phyloP scores from a whole-genome alignment of 2,329 filamentous ascomycete species.

The Drechslerella coelobrocha region DNA sequence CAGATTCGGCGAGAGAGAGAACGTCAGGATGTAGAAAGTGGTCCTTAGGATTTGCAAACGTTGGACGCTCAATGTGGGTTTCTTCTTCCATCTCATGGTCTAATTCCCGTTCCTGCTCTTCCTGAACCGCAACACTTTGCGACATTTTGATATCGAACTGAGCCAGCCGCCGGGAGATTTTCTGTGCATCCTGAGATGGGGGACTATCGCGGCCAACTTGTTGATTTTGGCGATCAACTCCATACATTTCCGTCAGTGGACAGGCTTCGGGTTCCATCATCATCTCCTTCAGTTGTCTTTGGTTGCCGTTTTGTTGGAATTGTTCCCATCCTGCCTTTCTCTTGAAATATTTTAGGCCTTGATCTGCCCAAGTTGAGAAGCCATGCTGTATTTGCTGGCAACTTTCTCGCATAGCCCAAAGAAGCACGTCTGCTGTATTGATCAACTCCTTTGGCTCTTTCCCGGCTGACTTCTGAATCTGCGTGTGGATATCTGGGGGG shows the following conservation, averaged over 20 bases:
- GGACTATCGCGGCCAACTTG: not conserved
- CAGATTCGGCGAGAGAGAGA: constrained; percentile 26
- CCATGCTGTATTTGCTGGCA: constrained; percentile 62
- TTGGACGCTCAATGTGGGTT: constrained; percentile 64
- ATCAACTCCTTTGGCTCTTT: constrained; percentile 55
- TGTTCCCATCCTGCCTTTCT: constrained; percentile 40
- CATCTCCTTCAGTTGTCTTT: constrained; percentile 63
- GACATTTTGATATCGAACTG: constrained; percentile 13
- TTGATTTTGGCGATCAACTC: not conserved
- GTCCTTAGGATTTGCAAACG: constrained; percentile 51
- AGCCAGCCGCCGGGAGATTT: constrained; percentile 58
- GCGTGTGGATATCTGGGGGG: constrained; percentile 65
- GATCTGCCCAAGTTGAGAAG: constrained; percentile 68
- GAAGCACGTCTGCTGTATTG: constrained; percentile 64
- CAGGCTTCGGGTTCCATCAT: constrained; percentile 56
- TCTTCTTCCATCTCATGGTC: constrained; percentile 70
- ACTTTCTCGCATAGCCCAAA: constrained; percentile 68
- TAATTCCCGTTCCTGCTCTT: constrained; percentile 74
- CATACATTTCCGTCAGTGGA: constrained; percentile 52
- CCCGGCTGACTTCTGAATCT: constrained; percentile 59
- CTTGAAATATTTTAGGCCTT: constrained; percentile 64
- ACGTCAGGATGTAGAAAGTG: constrained; percentile 60
- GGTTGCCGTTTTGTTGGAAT: constrained; percentile 66
- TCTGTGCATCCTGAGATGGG: constrained; percentile 46
- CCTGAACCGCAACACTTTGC: constrained; percentile 56